These are phyloP conservation scores for Medicago arabica DNA, from an alignment of 306 rosid genomes.

Conservation along the genomic window DNA sequence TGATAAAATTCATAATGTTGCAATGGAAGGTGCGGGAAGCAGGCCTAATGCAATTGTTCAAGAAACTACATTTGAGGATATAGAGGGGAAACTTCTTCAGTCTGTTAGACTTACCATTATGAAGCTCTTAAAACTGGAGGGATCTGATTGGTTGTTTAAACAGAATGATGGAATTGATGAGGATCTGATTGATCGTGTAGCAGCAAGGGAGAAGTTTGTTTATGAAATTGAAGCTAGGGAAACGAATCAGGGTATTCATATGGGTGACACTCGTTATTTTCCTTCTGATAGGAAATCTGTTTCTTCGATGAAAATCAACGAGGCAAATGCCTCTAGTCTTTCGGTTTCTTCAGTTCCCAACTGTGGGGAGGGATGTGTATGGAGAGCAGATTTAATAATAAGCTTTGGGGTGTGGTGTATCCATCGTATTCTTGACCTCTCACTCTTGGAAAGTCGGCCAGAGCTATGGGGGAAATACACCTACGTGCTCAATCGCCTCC, in stretches of 20 bases:
- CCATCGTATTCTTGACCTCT: slow-evolving; percentile 88
- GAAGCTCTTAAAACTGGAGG: slow-evolving; percentile 84
- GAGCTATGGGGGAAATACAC: slow-evolving; percentile 99
- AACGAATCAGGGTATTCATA: slow-evolving; percentile 48
- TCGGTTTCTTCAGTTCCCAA: slow-evolving; percentile 68
- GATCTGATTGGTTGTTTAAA: slow-evolving; percentile 88
- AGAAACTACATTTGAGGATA: slow-evolving; percentile 56
- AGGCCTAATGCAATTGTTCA: slow-evolving; percentile 51
- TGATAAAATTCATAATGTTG: slow-evolving; percentile 52
- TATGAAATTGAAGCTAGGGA: slow-evolving; percentile 81
- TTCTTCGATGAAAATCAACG: slow-evolving; percentile 43
- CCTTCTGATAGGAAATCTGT: slow-evolving; percentile 61
- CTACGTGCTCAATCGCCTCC: slow-evolving; percentile 90
- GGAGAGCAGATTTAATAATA: slow-evolving; percentile 77
- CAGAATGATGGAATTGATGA: slow-evolving; percentile 94
- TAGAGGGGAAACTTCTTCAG: slow-evolving; percentile 80
- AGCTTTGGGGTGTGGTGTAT: slow-evolving; percentile 99
- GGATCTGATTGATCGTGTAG: slow-evolving; percentile 88
- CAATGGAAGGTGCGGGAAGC: slow-evolving; percentile 53
- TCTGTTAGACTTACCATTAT: slow-evolving; percentile 81
- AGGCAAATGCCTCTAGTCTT: slow-evolving; percentile 43
- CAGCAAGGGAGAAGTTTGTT: slow-evolving; percentile 81
- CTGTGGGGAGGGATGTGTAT: slow-evolving; percentile 94
- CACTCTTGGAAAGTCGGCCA: slow-evolving; percentile 96
- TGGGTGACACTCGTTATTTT: slow-evolving; percentile 57